phyloP scores from a whole-genome alignment of 352 stramenopile genomes.

The Chrysophaeum taylorii region DNA sequence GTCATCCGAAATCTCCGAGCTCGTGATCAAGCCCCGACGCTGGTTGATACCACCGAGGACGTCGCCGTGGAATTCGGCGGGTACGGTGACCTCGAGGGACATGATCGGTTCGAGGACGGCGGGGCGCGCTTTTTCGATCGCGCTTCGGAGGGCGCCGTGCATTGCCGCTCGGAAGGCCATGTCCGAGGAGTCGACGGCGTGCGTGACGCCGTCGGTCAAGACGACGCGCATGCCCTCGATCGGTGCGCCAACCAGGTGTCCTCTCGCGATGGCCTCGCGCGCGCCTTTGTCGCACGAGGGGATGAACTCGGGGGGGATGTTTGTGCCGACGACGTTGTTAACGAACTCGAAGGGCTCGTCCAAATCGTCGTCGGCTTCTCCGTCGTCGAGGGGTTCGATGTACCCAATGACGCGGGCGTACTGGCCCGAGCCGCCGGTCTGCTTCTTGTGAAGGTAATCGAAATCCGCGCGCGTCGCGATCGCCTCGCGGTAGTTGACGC shows the following conservation, averaged over 20 bases:
- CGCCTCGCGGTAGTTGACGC: constrained; percentile 98
- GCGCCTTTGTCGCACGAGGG: constrained; percentile 92
- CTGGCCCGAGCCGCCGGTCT: constrained; percentile 91
- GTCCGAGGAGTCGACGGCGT: constrained; percentile 96
- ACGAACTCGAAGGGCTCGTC: constrained; percentile 75
- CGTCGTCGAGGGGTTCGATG: constrained; percentile 81
- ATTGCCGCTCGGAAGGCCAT: constrained; percentile 93
- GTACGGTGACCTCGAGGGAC: constrained; percentile 79
- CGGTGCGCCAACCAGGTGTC: constrained; percentile 87
- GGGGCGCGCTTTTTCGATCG: constrained; percentile 78
- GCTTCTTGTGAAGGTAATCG: constrained; percentile 99
- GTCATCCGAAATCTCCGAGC: constrained; percentile 85
- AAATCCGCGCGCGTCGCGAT: constrained; percentile 82
- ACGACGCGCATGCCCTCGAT: constrained; percentile 70
- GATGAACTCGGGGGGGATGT: constrained; percentile 97
- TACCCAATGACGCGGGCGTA: constrained; percentile 91
- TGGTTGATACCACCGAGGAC: constrained; percentile 84
- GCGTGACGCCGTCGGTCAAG: constrained; percentile 46
- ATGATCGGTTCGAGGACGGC: constrained; percentile 92
- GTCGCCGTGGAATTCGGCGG: constrained; percentile 87
- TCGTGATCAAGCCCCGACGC: constrained; percentile 87
- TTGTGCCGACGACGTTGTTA: constrained; percentile 93
- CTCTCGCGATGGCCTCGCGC: constrained; percentile 84
- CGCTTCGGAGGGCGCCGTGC: constrained; percentile 81
- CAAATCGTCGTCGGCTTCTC: constrained; percentile 41